Conservation (phyloP, 306 rosid genomes). For the Quercus robur region DNA sequence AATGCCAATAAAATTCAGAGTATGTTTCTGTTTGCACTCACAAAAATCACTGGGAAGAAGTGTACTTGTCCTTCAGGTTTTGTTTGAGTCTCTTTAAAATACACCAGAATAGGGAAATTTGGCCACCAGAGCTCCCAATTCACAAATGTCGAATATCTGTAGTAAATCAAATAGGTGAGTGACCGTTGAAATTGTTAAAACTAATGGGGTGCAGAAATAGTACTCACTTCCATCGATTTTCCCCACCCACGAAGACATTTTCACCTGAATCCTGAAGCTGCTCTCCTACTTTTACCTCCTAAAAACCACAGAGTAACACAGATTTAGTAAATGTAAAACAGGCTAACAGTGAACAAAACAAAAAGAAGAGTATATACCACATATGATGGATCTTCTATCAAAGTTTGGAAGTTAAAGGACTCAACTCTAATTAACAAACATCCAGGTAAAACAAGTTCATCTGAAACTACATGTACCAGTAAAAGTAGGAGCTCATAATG, state of each 20-base stretch:
- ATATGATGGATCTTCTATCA: neutral
- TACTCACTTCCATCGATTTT: constrained; percentile 96
- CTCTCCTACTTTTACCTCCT: constrained; percentile 93
- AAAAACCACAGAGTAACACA: constrained; percentile 20
- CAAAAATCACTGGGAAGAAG: constrained; percentile 91
- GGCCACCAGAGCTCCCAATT: constrained; percentile 99
- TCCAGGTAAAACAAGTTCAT: neutral
- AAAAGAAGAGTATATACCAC: neutral
- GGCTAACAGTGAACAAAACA: neutral
- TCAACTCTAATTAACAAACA: neutral
- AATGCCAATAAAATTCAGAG: constrained; percentile 8
- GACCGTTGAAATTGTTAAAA: constrained; percentile 6
- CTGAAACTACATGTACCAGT: neutral
- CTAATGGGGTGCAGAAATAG: neutral
- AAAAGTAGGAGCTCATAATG: neutral
- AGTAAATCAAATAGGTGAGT: constrained; percentile 24
- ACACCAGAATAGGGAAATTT: constrained; percentile 82
- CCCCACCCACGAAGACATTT: constrained; percentile 89
- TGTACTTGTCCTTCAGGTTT: constrained; percentile 96
- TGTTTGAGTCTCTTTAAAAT: constrained; percentile 91
- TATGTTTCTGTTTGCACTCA: constrained; percentile 37
- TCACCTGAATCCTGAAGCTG: constrained; percentile 87
- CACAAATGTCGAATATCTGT: constrained; percentile 82
- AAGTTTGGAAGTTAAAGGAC: neutral
- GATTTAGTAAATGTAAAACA: constrained; percentile 5